These are phyloP conservation scores for Orobanche coerulescens DNA, from an alignment of 257 asterid genomes.

Conservation along the genomic window DNA sequence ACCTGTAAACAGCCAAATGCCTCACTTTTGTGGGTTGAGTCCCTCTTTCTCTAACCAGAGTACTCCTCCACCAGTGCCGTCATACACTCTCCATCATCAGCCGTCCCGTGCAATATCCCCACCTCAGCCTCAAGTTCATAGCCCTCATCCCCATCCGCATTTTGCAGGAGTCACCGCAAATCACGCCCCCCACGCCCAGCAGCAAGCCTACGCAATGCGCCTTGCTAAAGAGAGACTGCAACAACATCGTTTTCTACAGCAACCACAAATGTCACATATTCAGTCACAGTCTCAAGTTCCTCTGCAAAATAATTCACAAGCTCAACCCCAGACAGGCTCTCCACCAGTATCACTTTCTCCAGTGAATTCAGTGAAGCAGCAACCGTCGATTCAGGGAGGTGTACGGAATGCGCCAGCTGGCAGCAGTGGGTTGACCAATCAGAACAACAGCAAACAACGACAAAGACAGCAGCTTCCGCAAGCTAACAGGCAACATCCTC, in stretches of 20 bases:
- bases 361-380: slow-evolving; percentile 47
- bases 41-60: slow-evolving; percentile 36
- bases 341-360: slow-evolving; percentile 48
- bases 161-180: slow-evolving; percentile 53
- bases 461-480: slow-evolving; percentile 36
- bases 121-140: slow-evolving; percentile 37
- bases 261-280: slow-evolving; percentile 38
- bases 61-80: slow-evolving; percentile 34
- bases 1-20: slow-evolving; percentile 38
- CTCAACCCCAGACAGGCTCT: slow-evolving; percentile 44
- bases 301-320: slow-evolving; percentile 45
- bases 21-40: slow-evolving; percentile 46
- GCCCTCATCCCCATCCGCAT: slow-evolving; percentile 42
- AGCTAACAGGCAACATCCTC: slow-evolving; percentile 45
- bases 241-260: slow-evolving; percentile 46
- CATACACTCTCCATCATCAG: slow-evolving; percentile 45
- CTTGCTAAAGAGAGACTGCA: slow-evolving; percentile 88
- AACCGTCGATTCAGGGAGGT: slow-evolving; percentile 48
- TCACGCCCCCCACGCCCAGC: slow-evolving; percentile 55
- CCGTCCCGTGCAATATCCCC: slow-evolving; percentile 38
- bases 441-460: slow-evolving; percentile 28
- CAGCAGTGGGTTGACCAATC: slow-evolving; percentile 35
- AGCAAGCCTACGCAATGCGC: slow-evolving; percentile 69
- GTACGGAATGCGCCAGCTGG: slow-evolving; percentile 48
- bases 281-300: slow-evolving; percentile 64